phyloP scores from a whole-genome alignment of 257 asterid genomes.

The Lithospermum erythrorhizon region DNA sequence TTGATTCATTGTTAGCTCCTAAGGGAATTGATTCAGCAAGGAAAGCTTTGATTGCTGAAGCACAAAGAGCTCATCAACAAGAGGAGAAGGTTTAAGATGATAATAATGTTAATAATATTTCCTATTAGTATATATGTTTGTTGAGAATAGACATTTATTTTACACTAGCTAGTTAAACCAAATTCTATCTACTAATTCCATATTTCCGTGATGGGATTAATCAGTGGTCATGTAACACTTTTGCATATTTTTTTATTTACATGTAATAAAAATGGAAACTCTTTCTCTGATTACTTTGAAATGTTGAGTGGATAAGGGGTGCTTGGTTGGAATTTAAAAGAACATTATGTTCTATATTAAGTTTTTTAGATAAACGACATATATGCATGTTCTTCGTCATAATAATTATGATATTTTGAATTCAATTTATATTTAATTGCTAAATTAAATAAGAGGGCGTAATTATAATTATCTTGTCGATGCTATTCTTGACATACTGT shows the following conservation, averaged over 20 bases:
- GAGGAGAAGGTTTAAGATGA: background rate
- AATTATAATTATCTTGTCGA: too few species aligned
- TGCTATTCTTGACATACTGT: too few species aligned
- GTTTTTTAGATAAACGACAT: too few species aligned
- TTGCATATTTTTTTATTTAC: background rate
- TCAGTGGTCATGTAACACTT: background rate
- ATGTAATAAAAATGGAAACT: background rate
- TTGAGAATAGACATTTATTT: background rate
- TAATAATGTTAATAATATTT: too few species aligned
- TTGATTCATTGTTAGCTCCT: conserved; percentile 29
- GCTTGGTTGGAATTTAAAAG: background rate
- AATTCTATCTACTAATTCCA: too few species aligned
- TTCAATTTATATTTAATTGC: too few species aligned
- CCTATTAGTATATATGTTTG: background rate
- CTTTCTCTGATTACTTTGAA: background rate
- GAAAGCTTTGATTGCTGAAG: conserved; percentile 22
- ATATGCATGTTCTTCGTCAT: too few species aligned
- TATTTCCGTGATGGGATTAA: background rate
- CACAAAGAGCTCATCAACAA: conserved; percentile 5
- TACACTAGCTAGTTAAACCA: background rate
- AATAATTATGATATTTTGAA: too few species aligned
- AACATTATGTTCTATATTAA: too few species aligned
- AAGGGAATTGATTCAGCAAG: conserved; percentile 27
- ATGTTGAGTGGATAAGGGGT: too few species aligned
- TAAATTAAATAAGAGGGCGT: too few species aligned